Conservation (phyloP, 257 asterid genomes). For the Lithospermum erythrorhizon region DNA sequence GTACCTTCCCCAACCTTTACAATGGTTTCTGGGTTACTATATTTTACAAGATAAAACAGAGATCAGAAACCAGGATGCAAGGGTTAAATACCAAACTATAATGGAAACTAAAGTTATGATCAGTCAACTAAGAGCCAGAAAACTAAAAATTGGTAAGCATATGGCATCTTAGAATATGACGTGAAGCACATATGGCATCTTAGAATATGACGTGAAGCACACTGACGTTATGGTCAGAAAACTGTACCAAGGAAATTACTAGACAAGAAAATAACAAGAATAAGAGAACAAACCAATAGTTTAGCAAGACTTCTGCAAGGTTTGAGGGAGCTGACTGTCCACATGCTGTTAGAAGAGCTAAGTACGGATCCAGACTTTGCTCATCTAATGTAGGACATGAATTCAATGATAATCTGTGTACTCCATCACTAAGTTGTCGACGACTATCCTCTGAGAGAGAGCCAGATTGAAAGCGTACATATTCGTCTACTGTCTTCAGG, state of each 20-base stretch:
- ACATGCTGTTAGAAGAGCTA: slow-evolving; percentile 80
- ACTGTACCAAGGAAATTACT: not conserved
- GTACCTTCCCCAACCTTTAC: slow-evolving; percentile 93
- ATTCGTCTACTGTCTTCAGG: slow-evolving; percentile 19
- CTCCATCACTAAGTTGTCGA: slow-evolving; percentile 52
- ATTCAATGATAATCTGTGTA: slow-evolving; percentile 59
- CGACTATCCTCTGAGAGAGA: slow-evolving; percentile 30
- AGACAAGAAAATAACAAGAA: slow-evolving; percentile 5
- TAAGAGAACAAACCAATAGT: slow-evolving; percentile 54
- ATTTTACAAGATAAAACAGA: slow-evolving; percentile 14
- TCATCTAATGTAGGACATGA: slow-evolving; percentile 44
- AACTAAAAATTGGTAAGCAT: not conserved
- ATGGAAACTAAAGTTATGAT: not conserved
- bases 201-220: not conserved
- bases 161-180: not conserved
- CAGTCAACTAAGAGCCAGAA: not conserved
- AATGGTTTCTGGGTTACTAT: slow-evolving; percentile 47
- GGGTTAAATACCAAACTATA: not conserved
- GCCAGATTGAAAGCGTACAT: slow-evolving; percentile 21
- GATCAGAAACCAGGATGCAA: slow-evolving; percentile 6
- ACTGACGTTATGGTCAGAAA: not conserved
- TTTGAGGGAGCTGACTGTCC: slow-evolving; percentile 70
- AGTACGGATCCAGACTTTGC: slow-evolving; percentile 51
- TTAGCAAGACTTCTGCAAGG: slow-evolving; percentile 36
- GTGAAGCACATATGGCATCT: not conserved